Evolutionary conservation across 2,329 filamentous ascomycete species (phyloP), one percentile per base, ranked within the genome.

Genomic region (Fusarium coicis): DNA sequence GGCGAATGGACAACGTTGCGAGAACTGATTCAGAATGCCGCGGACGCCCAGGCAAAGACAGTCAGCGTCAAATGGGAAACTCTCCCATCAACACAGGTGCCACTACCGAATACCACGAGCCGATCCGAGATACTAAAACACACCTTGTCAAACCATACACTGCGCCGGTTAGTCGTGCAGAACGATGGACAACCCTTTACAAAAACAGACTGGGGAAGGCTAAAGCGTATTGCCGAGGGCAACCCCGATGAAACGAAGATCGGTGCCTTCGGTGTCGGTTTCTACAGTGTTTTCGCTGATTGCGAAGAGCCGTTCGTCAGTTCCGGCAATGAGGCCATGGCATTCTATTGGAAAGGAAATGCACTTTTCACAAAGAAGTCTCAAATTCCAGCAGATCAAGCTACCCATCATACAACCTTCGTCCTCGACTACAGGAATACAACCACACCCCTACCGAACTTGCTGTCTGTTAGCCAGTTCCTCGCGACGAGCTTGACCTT

Each of bases 261-360:
- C 77, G 96, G 96, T 61, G 97, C 96, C 7, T 99, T 99, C 81
- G 96, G 96, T 74, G 96, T 99, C 37, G 96, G 96, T 5, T 99
- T 99, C 84, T 99, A 99, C 87, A 97, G 94, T 81, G 96, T 98
- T 43, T 99, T 99, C 81, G 94, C 96, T 70, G 96, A 99, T 81
- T 99, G 96, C 80, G 97, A 99, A 82, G 95, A 98, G 76, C 96
- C 96, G 1, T 98, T 99, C 79, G 93, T 99, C 73, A 96, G 94
- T 74, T 98, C 96, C 2, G 96, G 96, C 2, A 90, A 88, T 70
- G 92, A 97, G 82, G 95, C 95, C 42, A 98, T 99, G 94, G 96
- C 96, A 1, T 99, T 99, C 80, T 99, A 98, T 85, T 99, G 96
- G 97, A 98, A 98, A 82, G 95, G 93, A n/a, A 98, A 98, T 81